A percentile compares a stretch with the other conserved stretches of the same genome.
Evolutionary conservation across 805 yeast species (phyloP).

Genomic region (Saccharomycopsis sp.): DNA sequence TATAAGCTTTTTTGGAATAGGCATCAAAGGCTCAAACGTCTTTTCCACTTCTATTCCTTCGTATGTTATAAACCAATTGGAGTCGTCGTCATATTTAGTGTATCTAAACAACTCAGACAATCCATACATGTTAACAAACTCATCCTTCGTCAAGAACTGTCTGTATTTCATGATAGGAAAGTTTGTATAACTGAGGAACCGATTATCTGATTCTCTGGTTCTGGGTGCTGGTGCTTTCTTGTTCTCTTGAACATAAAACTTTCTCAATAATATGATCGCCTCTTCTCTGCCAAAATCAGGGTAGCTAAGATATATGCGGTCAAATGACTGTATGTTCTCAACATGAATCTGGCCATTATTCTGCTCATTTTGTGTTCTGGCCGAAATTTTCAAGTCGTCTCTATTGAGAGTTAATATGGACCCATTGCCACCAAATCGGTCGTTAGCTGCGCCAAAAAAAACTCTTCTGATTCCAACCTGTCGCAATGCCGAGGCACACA

Average conservation of each 20-base stretch:
- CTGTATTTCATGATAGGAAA: constrained; percentile 58
- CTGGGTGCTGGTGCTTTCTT: constrained; percentile 79
- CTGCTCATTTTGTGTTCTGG: constrained; percentile 17
- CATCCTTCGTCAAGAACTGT: constrained; percentile 42
- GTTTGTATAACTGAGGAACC: constrained; percentile 47
- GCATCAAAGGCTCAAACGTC: constrained; percentile 18
- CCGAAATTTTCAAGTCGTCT: constrained; percentile 30
- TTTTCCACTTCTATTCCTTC: constrained; percentile 20
- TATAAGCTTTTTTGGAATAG: constrained; percentile 4
- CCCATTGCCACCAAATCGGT: constrained; percentile 95
- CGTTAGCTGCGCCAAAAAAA: constrained; percentile 89
- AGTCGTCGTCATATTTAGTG: not conserved
- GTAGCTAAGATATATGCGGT: constrained; percentile 42
- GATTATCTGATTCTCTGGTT: constrained; percentile 50
- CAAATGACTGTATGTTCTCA: constrained; percentile 24
- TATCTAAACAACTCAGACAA: constrained; percentile 9
- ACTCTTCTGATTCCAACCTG: constrained; percentile 72
- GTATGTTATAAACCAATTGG: constrained; percentile 1
- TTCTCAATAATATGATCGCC: constrained; percentile 73
- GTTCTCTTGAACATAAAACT: constrained; percentile 82
- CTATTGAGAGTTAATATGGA: constrained; percentile 60
- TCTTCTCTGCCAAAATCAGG: constrained; percentile 81
- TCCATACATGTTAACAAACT: constrained; percentile 50
- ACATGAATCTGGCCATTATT: constrained; percentile 15
- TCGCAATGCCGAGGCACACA: constrained; percentile 91